These are phyloP conservation scores for Blastosporella zonata DNA, from an alignment of 1,284 basidiomycete genomes.

Conservation along the genomic window DNA sequence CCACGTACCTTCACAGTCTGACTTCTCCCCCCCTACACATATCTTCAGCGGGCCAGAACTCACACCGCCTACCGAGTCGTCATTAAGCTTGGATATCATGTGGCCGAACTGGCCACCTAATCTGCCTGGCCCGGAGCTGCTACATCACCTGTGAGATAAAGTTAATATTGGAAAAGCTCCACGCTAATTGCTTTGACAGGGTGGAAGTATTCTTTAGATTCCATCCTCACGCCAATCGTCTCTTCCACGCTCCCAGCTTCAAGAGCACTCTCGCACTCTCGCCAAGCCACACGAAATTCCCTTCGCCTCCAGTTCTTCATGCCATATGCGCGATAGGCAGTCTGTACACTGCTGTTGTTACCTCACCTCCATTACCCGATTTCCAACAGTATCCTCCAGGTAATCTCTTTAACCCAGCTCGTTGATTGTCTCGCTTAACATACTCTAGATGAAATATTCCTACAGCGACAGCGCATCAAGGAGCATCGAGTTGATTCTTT, in stretches of 20 bases:
- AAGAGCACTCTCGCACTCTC: conserved; percentile 60
- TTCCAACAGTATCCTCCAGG: conserved; percentile 46
- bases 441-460: conserved; percentile 50
- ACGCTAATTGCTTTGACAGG: conserved; percentile 31
- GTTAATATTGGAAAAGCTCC: conserved; percentile 1
- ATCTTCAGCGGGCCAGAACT: conserved; percentile 1
- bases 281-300: conserved; percentile 69
- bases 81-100: conserved; percentile 37
- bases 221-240: conserved; percentile 62
- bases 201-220: conserved; percentile 72
- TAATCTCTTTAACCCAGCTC: conserved; percentile 23
- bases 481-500: conserved; percentile 56
- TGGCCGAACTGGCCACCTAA: conserved; percentile 63
- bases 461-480: conserved; percentile 41
- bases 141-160: conserved; percentile 60
- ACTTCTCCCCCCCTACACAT: conserved; percentile 12
- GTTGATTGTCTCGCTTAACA: background rate
- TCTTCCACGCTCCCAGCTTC: conserved; percentile 66
- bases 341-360: conserved; percentile 58
- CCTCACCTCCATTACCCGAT: conserved; percentile 49
- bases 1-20: conserved; percentile 23
- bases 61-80: conserved; percentile 8
- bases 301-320: conserved; percentile 63
- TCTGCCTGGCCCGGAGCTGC: conserved; percentile 55
- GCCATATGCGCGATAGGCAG: conserved; percentile 75